Base-by-base conservation (phyloP, 768 basidiomycete species). In the Naganishia randhawae region DNA sequence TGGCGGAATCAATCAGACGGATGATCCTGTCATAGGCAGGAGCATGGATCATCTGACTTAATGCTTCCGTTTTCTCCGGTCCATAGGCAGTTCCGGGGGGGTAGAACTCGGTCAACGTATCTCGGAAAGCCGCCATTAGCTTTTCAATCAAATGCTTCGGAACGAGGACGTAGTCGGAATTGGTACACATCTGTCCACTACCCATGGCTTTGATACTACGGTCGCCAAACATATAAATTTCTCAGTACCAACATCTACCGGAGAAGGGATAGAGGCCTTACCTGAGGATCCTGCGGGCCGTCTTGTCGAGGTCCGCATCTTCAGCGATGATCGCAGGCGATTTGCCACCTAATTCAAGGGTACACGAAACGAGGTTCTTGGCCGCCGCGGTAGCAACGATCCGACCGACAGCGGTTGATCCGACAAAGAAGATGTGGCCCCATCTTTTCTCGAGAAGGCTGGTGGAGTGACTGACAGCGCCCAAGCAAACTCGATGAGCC, bases 391-490 rank as follows among this genome's bases (percentile, higher is more conserved):
- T 54, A 9, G 76, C 80, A 22, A 81, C 77, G 27, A 76, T 71
- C 54, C 70, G 73, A 1, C 80, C 80, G 8, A 81, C 73, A 10
- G 66, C 66, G 1, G 70, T 73, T 0, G 79, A 77, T 3, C 80
- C 80, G 5, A 79, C 80, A 64, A 76, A 81, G 31, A 80, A 54
- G 66, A 81, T 74, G 64, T 80, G 78, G 5, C 79, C 80, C 80
- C 80, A 81, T 22, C 71, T 63, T 29, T 73, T 72, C 48, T 77
- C 72, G 17, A 80, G 65, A 4, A 80, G 65, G 42, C 67, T 72
- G 5, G 75, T 75, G 3, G 76, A 67, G 33, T 78, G 75, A 19
- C 75, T 71, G 1, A 75, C 72, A 8, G 70, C 75, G 1, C 78
- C 78, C 14, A 73, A 54, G 16, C 78, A 76, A 29, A 80, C 76